Percentiles rank a stretch among this genome's conserved stretches.
phyloP scores from a whole-genome alignment of 257 asterid genomes.

The Orobanche coerulescens region DNA sequence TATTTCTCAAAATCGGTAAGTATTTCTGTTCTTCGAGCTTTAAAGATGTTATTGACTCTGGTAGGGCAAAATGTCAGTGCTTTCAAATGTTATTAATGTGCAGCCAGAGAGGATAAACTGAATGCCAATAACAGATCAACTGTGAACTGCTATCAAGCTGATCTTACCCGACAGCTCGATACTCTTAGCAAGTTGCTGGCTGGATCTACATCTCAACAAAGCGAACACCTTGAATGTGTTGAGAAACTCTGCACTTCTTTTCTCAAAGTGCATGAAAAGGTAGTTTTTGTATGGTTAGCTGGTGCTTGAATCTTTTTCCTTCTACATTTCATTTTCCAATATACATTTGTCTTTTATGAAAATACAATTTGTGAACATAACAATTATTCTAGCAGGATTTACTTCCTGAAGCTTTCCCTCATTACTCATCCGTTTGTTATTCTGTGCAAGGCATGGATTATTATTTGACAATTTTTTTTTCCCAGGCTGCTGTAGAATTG shows the following conservation, averaged over 20 bases:
- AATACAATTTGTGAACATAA: not conserved
- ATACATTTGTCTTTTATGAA: not conserved
- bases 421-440: not conserved
- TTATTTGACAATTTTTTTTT: not conserved
- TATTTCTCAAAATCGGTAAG: constrained; percentile 54
- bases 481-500: constrained; percentile 43
- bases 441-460: not conserved
- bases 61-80: constrained; percentile 16
- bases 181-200: constrained; percentile 44
- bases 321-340: not conserved
- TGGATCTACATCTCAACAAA: constrained; percentile 45
- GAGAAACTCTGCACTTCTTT: constrained; percentile 50
- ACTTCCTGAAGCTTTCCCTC: not conserved
- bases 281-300: constrained; percentile 15
- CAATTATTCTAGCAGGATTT: not conserved
- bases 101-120: constrained; percentile 66
- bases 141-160: constrained; percentile 50
- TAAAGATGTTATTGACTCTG: not conserved
- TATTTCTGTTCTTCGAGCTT: not conserved
- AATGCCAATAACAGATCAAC: constrained; percentile 52
- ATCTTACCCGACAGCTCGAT: constrained; percentile 45
- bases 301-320: not conserved
- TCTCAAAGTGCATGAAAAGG: constrained; percentile 55
- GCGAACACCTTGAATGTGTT: constrained; percentile 49
- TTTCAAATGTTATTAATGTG: constrained; percentile 10